Evolutionary conservation across 2,329 filamentous ascomycete genomes (phyloP).

Genomic region (Teratosphaeria zuluensis): DNA sequence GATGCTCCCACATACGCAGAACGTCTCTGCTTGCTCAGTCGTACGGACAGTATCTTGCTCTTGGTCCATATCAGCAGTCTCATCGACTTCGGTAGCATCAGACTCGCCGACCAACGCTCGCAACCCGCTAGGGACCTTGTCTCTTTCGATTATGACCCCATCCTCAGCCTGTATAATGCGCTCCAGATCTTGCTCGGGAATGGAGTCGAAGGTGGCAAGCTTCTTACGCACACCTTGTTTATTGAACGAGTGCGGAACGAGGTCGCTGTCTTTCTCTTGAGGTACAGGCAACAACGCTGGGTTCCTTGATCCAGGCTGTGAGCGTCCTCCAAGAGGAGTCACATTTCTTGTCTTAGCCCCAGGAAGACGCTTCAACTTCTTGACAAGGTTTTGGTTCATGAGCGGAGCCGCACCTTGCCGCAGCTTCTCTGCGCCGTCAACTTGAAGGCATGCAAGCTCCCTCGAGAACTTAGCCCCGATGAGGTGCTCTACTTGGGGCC

Average conservation of each 20-base stretch:
- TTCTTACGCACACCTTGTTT: neutral
- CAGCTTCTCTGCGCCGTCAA: neutral
- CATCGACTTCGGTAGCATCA: neutral
- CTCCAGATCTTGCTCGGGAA: neutral
- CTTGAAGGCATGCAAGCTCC: neutral
- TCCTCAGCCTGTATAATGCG: neutral
- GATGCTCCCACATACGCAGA: slow-evolving; percentile 6
- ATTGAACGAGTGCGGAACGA: neutral
- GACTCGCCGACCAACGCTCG: neutral
- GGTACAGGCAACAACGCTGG: neutral
- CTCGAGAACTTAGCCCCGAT: neutral
- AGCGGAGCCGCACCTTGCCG: neutral
- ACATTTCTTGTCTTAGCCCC: neutral
- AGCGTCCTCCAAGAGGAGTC: neutral
- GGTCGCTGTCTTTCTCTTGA: neutral
- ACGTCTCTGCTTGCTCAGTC: neutral
- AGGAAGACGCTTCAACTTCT: neutral
- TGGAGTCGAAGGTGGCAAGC: neutral
- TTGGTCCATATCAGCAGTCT: neutral
- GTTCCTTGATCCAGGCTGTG: neutral
- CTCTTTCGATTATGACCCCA: neutral
- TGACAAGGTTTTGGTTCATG: neutral
- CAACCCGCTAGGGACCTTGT: neutral
- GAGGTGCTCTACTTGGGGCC: neutral
- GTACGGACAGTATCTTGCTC: neutral